Conservation (phyloP, 129 eudicot genomes). For the Flaveria trinervia region DNA sequence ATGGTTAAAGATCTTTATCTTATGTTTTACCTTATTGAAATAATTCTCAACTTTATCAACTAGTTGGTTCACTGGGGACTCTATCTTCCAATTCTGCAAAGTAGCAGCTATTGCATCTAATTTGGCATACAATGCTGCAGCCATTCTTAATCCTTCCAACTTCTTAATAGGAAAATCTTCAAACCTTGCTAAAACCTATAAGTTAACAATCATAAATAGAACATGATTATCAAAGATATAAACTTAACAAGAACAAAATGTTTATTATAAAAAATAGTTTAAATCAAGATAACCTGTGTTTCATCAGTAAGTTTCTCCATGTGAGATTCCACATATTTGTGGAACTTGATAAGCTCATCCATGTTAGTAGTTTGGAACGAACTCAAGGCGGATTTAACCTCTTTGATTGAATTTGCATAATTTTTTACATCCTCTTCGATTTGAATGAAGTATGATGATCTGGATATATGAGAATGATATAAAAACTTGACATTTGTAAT, state of each 20-base stretch:
- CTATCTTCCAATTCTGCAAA: conserved; percentile 53
- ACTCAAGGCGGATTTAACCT: conserved; percentile 49
- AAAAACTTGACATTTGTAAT: neutral
- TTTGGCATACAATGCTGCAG: conserved; percentile 50
- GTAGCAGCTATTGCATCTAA: conserved; percentile 42
- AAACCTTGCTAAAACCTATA: conserved; percentile 50
- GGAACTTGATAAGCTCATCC: conserved; percentile 72
- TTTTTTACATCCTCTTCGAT: conserved; percentile 83
- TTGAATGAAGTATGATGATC: conserved; percentile 83
- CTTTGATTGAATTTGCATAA: conserved; percentile 52
- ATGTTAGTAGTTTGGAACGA: conserved; percentile 72
- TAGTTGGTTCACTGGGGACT: conserved; percentile 47
- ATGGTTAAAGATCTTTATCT: neutral
- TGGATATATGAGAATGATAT: conserved; percentile 30
- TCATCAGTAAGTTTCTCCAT: conserved; percentile 78
- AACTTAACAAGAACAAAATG: neutral
- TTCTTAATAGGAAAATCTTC: conserved; percentile 57
- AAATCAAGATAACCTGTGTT: conserved; percentile 48
- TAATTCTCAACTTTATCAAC: conserved; percentile 52
- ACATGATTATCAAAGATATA: neutral
- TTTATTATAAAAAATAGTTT: no score
- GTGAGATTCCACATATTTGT: conserved; percentile 61
- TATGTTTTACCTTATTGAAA: conserved; percentile 52
- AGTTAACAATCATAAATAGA: neutral
- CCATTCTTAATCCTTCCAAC: conserved; percentile 64